phyloP scores from a whole-genome alignment of 805 yeast genomes.

The Clavispora santaluciae region DNA sequence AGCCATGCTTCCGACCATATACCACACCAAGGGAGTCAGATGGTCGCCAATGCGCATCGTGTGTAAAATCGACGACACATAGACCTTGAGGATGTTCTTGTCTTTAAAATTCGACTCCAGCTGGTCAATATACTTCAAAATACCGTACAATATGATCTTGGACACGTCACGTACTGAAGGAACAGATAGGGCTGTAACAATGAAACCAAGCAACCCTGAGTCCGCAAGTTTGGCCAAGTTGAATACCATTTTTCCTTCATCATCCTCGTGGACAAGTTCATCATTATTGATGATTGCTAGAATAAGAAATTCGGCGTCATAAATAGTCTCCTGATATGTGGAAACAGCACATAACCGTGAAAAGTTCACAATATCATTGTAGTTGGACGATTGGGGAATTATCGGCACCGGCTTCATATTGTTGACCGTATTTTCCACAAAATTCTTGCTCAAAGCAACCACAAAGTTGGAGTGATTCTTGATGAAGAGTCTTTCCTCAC shows the following conservation, averaged over 20 bases:
- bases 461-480: slow-evolving; percentile 43
- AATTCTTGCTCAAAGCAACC: slow-evolving; percentile 46
- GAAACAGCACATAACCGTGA: slow-evolving; percentile 1
- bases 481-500: slow-evolving; percentile 43
- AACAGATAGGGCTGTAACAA: slow-evolving; percentile 44
- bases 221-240: slow-evolving; percentile 56
- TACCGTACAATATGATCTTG: slow-evolving; percentile 39
- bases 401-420: slow-evolving; percentile 9
- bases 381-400: background rate
- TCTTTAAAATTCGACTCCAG: slow-evolving; percentile 45
- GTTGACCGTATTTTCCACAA: slow-evolving; percentile 45
- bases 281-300: slow-evolving; percentile 58
- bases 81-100: slow-evolving; percentile 48
- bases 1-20: slow-evolving; percentile 49
- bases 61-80: slow-evolving; percentile 43
- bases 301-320: slow-evolving; percentile 71
- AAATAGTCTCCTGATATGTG: slow-evolving; percentile 29
- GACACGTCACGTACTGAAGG: slow-evolving; percentile 31
- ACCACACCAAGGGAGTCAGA: slow-evolving; percentile 34
- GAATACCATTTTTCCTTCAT: slow-evolving; percentile 26
- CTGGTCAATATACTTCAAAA: slow-evolving; percentile 39
- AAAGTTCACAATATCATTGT: slow-evolving; percentile 6
- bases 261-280: slow-evolving; percentile 44
- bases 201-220: slow-evolving; percentile 48
- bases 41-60: slow-evolving; percentile 23